Conservation (phyloP, 805 yeast genomes). For the Priceomyces castillae region DNA sequence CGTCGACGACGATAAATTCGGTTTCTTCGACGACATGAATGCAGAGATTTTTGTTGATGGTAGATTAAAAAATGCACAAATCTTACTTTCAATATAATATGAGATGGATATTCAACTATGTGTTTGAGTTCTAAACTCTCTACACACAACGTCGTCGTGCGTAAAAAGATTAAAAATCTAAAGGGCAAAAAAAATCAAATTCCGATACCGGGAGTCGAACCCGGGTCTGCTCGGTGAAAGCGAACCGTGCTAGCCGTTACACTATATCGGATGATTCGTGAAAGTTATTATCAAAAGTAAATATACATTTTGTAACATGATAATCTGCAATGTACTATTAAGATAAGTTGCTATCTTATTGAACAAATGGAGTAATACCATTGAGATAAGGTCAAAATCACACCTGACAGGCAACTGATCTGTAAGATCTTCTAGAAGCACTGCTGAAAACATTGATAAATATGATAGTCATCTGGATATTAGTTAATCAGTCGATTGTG, state of each 20-base stretch:
- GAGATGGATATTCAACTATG: neutral
- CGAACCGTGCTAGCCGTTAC: slow-evolving; percentile 55
- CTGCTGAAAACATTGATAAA: no score
- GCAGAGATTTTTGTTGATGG: neutral
- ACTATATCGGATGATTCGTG: slow-evolving; percentile 42
- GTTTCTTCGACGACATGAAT: slow-evolving; percentile 8
- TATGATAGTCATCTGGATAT: no score
- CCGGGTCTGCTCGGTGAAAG: slow-evolving; percentile 61
- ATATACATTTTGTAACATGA: no score
- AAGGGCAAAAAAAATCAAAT: slow-evolving; percentile 13
- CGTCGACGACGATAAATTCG: slow-evolving; percentile 24
- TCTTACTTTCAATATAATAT: neutral
- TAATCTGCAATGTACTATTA: no score
- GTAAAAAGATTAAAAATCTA: neutral
- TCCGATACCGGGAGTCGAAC: slow-evolving; percentile 89
- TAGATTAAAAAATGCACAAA: neutral
- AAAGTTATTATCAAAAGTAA: no score
- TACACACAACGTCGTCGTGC: neutral
- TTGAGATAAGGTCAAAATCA: no score
- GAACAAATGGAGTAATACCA: no score
- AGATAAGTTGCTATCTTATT: no score
- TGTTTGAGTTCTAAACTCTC: neutral
- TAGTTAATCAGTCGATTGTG: no score
- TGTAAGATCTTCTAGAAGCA: no score
- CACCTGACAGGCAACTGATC: no score